Conservation (phyloP, 371 early-diverging fungal species). For the Coemansia sp. region DNA sequence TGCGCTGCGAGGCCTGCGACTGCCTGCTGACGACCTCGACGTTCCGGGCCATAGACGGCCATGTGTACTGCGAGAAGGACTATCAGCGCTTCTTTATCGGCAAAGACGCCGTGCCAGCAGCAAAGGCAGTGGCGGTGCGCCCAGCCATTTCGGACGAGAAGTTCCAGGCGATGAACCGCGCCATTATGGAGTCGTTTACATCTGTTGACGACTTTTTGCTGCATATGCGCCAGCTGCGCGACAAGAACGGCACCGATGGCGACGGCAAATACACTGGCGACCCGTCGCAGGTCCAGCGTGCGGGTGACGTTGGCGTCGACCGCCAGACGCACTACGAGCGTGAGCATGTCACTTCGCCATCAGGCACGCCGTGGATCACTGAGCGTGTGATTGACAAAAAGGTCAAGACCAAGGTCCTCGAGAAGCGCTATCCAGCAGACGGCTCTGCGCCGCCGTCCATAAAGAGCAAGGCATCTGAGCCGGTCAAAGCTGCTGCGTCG, state of each 20-base stretch:
- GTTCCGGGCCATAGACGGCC: conserved; percentile 48
- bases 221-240: conserved; percentile 53
- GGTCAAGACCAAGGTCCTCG: conserved; percentile 52
- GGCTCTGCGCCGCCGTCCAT: conserved; percentile 10
- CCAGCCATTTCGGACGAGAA: conserved; percentile 39
- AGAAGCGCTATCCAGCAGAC: conserved; percentile 52
- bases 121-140: conserved; percentile 27
- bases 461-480: not conserved
- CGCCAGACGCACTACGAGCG: conserved; percentile 51
- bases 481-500: not conserved
- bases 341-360: conserved; percentile 49
- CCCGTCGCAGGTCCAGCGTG: conserved; percentile 40
- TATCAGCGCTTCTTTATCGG: conserved; percentile 32
- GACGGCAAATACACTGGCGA: conserved; percentile 23
- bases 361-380: conserved; percentile 52
- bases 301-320: conserved; percentile 49
- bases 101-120: not conserved
- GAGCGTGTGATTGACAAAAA: conserved; percentile 53
- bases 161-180: conserved; percentile 45
- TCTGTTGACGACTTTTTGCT: conserved; percentile 53
- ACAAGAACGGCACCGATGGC: not conserved
- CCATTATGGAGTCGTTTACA: conserved; percentile 54
- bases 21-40: conserved; percentile 49
- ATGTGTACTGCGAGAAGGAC: conserved; percentile 50
- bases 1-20: conserved; percentile 50